A percentile compares a stretch with the other conserved stretches of the same genome.
These are phyloP conservation scores for Gossypium mustelinum DNA, from an alignment of 345 rosid genomes.

Conservation along the genomic window DNA sequence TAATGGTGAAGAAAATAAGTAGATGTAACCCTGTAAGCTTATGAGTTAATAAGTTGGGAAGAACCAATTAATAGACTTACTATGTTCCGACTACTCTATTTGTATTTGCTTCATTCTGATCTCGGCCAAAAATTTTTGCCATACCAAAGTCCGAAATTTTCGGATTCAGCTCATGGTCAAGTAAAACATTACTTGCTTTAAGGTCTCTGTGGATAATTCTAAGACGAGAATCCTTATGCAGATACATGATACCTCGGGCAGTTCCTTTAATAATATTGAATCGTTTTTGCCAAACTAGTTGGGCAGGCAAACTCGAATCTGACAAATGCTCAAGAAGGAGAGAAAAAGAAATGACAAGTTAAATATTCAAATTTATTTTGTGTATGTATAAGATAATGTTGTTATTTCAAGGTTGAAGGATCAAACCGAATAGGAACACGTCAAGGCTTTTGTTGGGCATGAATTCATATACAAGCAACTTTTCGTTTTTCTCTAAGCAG, in stretches of 20 bases:
- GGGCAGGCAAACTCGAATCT: not conserved
- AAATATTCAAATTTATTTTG: not conserved
- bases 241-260: not conserved
- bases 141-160: constrained; percentile 1
- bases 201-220: not conserved
- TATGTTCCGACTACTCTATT: not conserved
- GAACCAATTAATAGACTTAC: not conserved
- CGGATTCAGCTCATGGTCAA: not conserved
- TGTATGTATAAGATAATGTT: not conserved
- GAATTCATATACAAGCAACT: not conserved
- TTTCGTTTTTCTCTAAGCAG: not conserved
- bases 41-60: not conserved
- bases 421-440: not conserved
- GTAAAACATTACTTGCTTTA: constrained; percentile 6
- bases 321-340: not conserved
- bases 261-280: not conserved
- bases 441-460: not conserved
- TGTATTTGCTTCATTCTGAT: not conserved
- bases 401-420: not conserved
- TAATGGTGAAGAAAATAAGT: no score
- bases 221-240: not conserved
- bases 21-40: not conserved
- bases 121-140: not conserved
- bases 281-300: not conserved
- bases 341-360: not conserved